Percentiles rank a stretch among this genome's conserved stretches.
Evolutionary conservation across 2,329 filamentous ascomycete species (phyloP).

Genomic region (Periconia macrospinosa): DNA sequence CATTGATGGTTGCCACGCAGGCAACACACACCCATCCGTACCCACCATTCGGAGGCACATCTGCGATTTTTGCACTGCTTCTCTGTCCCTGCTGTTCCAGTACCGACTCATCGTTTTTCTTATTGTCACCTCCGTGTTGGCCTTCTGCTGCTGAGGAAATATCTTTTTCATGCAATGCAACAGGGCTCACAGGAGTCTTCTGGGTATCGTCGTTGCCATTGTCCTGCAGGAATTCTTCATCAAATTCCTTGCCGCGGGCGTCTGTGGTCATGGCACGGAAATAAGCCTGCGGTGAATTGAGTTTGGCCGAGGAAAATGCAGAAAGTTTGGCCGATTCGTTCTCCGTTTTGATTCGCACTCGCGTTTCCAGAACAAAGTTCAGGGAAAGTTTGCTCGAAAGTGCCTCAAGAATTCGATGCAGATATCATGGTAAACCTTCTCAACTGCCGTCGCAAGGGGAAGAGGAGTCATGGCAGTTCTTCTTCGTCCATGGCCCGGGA

Average conservation of each 20-base stretch:
- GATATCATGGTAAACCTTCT: not conserved
- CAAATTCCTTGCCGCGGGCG: too few relatives aligned
- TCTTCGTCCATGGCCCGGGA: not conserved
- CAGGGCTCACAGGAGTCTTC: too few relatives aligned
- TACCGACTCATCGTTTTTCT: not conserved
- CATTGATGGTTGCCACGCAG: slow-evolving; percentile 34
- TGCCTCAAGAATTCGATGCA: too few relatives aligned
- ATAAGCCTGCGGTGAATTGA: too few relatives aligned
- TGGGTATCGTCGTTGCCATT: too few relatives aligned
- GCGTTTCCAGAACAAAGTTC: too few relatives aligned
- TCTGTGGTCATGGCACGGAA: too few relatives aligned
- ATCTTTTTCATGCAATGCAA: not conserved
- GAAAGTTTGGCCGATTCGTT: too few relatives aligned
- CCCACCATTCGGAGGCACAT: slow-evolving; percentile 61
- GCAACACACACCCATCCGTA: slow-evolving; percentile 62
- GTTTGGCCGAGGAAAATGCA: too few relatives aligned
- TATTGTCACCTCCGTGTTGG: not conserved
- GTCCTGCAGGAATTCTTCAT: too few relatives aligned
- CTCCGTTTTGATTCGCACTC: too few relatives aligned
- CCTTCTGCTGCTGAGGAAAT: not conserved
- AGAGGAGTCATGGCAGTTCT: not conserved
- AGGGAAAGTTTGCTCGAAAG: too few relatives aligned
- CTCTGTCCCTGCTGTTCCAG: slow-evolving; percentile 1
- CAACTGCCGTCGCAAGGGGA: not conserved
- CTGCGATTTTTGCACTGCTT: slow-evolving; percentile 16